phyloP scores from a whole-genome alignment of 2,329 filamentous ascomycete genomes.

The Alternaria sp. region DNA sequence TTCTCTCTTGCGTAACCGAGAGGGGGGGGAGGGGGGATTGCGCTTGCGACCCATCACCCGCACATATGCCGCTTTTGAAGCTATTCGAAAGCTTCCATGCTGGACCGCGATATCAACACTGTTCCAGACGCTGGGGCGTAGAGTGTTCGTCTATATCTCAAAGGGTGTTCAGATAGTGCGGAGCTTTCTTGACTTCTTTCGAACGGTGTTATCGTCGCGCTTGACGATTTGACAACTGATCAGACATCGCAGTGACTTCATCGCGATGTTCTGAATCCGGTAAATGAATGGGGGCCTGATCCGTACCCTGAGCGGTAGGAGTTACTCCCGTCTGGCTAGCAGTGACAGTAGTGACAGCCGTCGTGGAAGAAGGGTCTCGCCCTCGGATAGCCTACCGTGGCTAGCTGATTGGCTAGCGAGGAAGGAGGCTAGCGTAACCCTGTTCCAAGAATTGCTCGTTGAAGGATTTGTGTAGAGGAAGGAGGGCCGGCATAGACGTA shows the following conservation, averaged over 20 bases:
- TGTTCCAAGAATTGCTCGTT: not conserved
- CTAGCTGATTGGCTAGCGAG: conserved; percentile 3
- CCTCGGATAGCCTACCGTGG: conserved; percentile 10
- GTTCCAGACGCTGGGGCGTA: not conserved
- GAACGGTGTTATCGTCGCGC: not conserved
- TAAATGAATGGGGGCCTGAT: not conserved
- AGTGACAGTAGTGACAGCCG: not conserved
- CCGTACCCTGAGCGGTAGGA: not conserved
- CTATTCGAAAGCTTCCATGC: not conserved
- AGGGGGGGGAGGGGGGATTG: not conserved
- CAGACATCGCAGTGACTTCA: not conserved
- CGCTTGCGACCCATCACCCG: not conserved
- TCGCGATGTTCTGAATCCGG: not conserved
- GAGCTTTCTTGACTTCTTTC: not conserved
- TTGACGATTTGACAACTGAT: conserved; percentile 1
- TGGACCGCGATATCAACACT: not conserved
- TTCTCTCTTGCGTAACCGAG: not conserved
- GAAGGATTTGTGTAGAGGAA: conserved; percentile 3
- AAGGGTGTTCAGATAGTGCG: not conserved
- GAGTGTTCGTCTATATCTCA: not conserved
- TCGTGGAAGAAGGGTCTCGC: conserved; percentile 4
- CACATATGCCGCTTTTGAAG: not conserved
- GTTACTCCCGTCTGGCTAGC: conserved; percentile 4
- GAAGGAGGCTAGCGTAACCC: not conserved
- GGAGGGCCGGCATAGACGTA: not conserved